Evolutionary conservation across 225 moss, liverwort and hornwort species (phyloP).

Genomic region (Asterella californica): DNA sequence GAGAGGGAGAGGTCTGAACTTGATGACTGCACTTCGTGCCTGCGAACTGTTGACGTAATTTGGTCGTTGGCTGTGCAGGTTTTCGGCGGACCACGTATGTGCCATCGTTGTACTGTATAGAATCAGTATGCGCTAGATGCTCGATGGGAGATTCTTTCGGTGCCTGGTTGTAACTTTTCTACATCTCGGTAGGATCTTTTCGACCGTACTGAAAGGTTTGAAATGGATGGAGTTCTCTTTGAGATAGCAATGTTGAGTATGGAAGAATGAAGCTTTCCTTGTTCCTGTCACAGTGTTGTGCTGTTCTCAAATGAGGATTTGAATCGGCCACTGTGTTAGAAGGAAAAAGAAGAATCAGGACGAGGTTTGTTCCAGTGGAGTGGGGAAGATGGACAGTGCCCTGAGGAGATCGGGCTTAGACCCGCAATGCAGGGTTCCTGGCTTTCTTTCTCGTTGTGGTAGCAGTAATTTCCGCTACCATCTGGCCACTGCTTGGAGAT

Average conservation of each 20-base stretch:
- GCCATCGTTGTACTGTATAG: not conserved
- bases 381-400: conserved; percentile 26
- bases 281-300: not conserved
- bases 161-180: no score
- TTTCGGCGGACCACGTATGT: not conserved
- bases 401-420: conserved; percentile 21
- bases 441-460: not conserved
- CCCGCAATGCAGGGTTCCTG: conserved; percentile 17
- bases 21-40: no score
- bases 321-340: not conserved
- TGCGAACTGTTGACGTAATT: no score
- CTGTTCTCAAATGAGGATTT: not conserved
- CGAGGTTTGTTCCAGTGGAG: not conserved
- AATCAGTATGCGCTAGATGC: not conserved
- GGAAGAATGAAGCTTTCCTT: not conserved
- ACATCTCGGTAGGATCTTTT: not conserved
- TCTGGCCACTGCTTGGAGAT: not conserved
- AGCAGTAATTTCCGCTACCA: conserved; percentile 11
- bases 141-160: no score
- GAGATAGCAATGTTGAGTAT: not conserved
- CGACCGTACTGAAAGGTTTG: not conserved
- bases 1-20: no score
- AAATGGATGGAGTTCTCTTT: not conserved
- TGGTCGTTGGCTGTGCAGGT: no score
- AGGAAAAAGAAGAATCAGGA: not conserved